Evolutionary conservation across 2,329 filamentous ascomycete species (phyloP), one percentile per base, ranked within the genome.

Genomic region (Aspergillus proliferans): DNA sequence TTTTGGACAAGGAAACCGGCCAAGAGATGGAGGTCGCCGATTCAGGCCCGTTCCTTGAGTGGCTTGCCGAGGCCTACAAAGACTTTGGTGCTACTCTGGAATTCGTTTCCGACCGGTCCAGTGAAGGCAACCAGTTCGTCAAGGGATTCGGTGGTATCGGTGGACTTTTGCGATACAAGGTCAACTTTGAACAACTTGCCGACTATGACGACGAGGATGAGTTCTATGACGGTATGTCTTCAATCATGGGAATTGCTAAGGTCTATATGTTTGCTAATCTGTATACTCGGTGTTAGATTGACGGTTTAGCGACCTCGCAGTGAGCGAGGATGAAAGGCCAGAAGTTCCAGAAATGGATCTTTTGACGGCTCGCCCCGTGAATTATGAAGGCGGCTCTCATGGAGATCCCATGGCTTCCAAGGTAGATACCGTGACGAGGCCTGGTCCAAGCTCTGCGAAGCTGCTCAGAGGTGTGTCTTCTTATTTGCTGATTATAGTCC

Each of bases 91-190:
- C 93, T 47, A 86, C 84, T 28, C 83, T 98, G 40, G 93, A 98
- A 72, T 98, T 98, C 62, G 93, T 98, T 57, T 96, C 93, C 44
- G 94, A 98, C 71, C 86, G 90, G 58, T 97, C 92, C 52, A 95
- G 88, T 53, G 93, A 98, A 76, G 93, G 93, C 69, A 98, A 98
- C 76, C 93, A 98, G 78, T 98, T 98, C 75, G 93, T 98, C 66
- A 97, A 96, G 79, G 93, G 93, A 56, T 98, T 98, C 68, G 93
- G 93, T 85, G 93, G 93, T 67, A 95, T 98, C 63, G 93, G 93
- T 60, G 92, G 92, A 57, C 86, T 98, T 66, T 84, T 98, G 69
- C 90, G 93, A 62, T 98, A 98, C 84, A 96, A 96, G 80, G 89
- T 98, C 80, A 98, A 98, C 80, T 98, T 98, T 76, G 94, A 98